Evolutionary conservation across 495 filamentous ascomycete species (phyloP), one percentile per base, ranked within the genome.

Genomic region (Penicillium robsamsonii): DNA sequence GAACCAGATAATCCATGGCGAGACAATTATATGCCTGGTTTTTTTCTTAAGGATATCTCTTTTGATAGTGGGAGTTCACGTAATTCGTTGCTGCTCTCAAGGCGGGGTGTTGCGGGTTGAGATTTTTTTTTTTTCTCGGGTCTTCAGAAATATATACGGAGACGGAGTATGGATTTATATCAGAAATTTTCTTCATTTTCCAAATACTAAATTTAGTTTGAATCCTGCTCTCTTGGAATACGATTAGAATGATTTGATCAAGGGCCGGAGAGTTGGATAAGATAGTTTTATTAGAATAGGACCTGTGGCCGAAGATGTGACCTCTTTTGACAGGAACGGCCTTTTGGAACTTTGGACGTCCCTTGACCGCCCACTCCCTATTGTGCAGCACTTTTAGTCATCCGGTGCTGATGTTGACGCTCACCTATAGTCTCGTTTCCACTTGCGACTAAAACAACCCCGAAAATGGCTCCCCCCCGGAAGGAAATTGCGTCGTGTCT

Each of bases 1-100:
- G 88, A 55, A 99, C 86, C 44, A 99, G 82, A 62, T 88, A 97
- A 54, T 94, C 84, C 83, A 90, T 87, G 45, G 17, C 42, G 42
- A 13, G 38, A 13, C 17, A 6, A 27, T 24, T 41, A 27, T 49
- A 37, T 46, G 37, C 30, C 18, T 27, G 46, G 13, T 17, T 53
- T 22, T 38, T 48, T 15, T 8, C 5, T 47, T 17, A 4, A 11
- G n/a, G 17, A 46, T 53, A 17, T 6, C 20, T 46, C 9, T 35
- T 37, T 10, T 12, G 4, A 25, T 2, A 15, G 38, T 42, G 45
- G 44, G 33, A 33, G 44, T 40, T 55, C 44, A 55, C 4, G 29
- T 37, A 30, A 31, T 49, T 43, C 20, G 47, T 18, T 43, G 47
- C 15, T 42, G 33, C 27, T 5, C 29, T 40, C 33, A 44, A 50